Base-by-base conservation (phyloP, 148 eudicot species). In the Rhododendron simsii region DNA sequence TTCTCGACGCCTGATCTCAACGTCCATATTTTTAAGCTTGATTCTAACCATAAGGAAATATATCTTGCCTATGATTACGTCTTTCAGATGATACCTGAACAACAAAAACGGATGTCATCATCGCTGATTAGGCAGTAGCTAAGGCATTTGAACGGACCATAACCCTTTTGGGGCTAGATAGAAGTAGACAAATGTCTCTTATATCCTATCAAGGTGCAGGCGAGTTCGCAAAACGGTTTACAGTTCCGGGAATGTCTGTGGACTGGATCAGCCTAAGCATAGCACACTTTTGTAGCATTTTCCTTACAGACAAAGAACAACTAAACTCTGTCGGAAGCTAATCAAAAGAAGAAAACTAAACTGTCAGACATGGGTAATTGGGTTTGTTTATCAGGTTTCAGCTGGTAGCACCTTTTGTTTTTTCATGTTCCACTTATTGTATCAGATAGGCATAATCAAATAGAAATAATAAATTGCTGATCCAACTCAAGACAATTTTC, bases 41-140 rank as follows among this genome's bases (percentile, higher is more conserved):
- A 97, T 95, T 93, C 98, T 93, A 63, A 97, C 98, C 53, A 97
- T 96, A 85, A 97, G 98, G 89, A 97, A 97, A 90, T 97, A 97
- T 84, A 97, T 97, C 90, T 97, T 97, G 26, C 99, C 99, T 14
- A 97, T 89, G 78, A 97, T 97, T 84, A 97, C 96, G 65, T 97
- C 99, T 88, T 94, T 97, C 91, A 95, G 88, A 93, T 97, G 99
- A 84, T 97, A 97, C 98, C 99, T 97, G 95, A 74, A 73, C 45
- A 69, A 50, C 71, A 26, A 77, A 57, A 63, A 86, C 13, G 61
- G 26, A 7, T 1, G 26, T 59, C 65, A 59, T 59, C 26, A 21
- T 59, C 21, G 65, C 26, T 21, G 65, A 59, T 20, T 2, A 20
- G 65, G 26, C 65, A 59, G 65, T 21, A 59, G 65, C 65, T 59